A percentile compares a stretch with the other conserved stretches of the same genome.
Conservation (phyloP, 1,139 yeast species). For the Arxiozyma telluris region DNA sequence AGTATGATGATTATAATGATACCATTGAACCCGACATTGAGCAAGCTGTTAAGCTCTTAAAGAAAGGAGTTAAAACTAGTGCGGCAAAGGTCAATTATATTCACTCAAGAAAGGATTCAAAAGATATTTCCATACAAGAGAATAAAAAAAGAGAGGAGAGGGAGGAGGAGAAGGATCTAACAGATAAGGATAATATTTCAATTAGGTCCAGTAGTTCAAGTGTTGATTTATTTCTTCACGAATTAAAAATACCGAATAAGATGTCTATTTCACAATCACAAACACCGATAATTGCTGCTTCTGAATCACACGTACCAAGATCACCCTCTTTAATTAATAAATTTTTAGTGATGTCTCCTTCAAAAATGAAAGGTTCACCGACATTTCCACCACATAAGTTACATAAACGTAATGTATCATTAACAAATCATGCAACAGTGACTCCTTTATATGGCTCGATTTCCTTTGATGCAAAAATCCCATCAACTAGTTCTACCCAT, state of each 20-base stretch:
- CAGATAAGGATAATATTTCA: not conserved
- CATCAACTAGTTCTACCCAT: not conserved
- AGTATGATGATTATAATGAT: slow-evolving; percentile 7
- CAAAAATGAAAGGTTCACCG: not conserved
- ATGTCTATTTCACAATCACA: slow-evolving; percentile 5
- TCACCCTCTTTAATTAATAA: slow-evolving; percentile 14
- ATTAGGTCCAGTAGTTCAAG: not conserved
- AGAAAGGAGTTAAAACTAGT: slow-evolving; percentile 9
- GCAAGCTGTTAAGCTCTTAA: slow-evolving; percentile 16
- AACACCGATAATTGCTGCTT: not conserved
- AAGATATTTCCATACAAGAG: not conserved
- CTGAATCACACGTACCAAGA: slow-evolving; percentile 7
- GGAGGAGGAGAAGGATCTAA: not conserved
- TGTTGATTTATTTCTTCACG: slow-evolving; percentile 7
- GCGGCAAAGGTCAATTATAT: slow-evolving; percentile 2
- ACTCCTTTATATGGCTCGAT: not conserved
- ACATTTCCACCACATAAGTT: not conserved
- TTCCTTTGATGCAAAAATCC: not conserved
- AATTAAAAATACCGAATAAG: slow-evolving; percentile 9
- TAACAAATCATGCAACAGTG: not conserved
- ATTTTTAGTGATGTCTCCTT: slow-evolving; percentile 6
- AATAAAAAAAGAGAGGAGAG: not conserved
- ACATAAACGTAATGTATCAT: not conserved
- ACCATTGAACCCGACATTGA: slow-evolving; percentile 17
- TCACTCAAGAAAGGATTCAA: not conserved